Base-by-base conservation (phyloP, 2,329 filamentous ascomycete genomes). In the Colletotrichum navitas region DNA sequence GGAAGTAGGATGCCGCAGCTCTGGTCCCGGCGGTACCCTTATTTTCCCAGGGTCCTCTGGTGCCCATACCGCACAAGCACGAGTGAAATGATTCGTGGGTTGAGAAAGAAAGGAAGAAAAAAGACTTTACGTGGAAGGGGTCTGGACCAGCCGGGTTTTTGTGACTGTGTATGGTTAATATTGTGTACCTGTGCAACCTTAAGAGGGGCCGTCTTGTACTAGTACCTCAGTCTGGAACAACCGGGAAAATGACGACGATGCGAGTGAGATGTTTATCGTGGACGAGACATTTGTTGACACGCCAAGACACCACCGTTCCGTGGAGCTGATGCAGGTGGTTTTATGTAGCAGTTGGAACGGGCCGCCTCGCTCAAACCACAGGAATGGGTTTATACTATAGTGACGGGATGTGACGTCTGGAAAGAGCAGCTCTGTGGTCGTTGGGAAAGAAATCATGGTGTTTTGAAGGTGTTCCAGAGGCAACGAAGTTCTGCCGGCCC, bases 391-490 rank as follows among this genome's bases (percentile, higher is more conserved):
- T 62, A 54, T 59, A 10, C 54, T 62, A 60, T 59, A 10, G 16
- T 21, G 6, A 43, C 41, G 41, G 4, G 43, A n/a, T 36, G 54
- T 60, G 67, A 18, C n/a, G n/a, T 14, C 5, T 8, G 32, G 45
- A 52, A 59, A 41, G 32, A 55, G 26, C 45, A 59, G 47, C n/a
- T 63, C 59, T 47, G 59, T 54, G 24, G 47, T 64, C 16, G 47
- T 56, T 55, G 60, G 54, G 69, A 69, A 69, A 69, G 65, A 54
- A 32, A 60, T 21, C 36, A 64, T 68, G 54, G 65, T 56, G 69
- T 72, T 72, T 72, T 63, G 69, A 56, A 61, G 52, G 59, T 69
- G 65, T 72, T 72, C 65, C 69, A 72, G 59, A 64, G 58, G 65
- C 47, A 61, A 47, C 41, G 39, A 64, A 64, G 66, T 72, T 71